A percentile compares a stretch with the other conserved stretches of the same genome.
phyloP scores from a whole-genome alignment of 31 red algal genomes.

The Asparagopsis taxiformis region DNA sequence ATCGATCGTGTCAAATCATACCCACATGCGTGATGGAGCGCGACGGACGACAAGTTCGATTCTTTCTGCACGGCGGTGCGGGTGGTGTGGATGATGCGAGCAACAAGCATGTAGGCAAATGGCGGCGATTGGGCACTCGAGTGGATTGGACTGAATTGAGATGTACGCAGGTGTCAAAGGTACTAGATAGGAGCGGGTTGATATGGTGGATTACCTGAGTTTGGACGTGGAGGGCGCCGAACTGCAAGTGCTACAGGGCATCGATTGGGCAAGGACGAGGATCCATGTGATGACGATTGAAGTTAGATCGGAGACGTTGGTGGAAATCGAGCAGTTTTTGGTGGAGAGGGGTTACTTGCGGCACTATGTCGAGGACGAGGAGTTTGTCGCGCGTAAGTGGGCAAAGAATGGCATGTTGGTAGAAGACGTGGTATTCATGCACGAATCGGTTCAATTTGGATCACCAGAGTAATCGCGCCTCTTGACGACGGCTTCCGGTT shows the following conservation, averaged over 20 bases:
- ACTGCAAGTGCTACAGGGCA: slow-evolving; percentile 38
- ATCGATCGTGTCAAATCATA: slow-evolving; percentile 49
- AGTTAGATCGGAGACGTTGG: neutral
- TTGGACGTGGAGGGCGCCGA: slow-evolving; percentile 73
- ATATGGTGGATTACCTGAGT: slow-evolving; percentile 57
- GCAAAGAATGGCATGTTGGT: slow-evolving; percentile 24
- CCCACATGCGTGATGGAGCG: slow-evolving; percentile 57
- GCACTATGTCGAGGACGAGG: slow-evolving; percentile 15
- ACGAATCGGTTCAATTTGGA: too few species aligned
- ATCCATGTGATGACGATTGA: slow-evolving; percentile 58
- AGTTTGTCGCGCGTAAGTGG: too few species aligned
- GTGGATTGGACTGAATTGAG: slow-evolving; percentile 2
- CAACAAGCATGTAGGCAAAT: slow-evolving; percentile 31
- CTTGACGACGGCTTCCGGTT: too few species aligned
- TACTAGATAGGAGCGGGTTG: slow-evolving; percentile 19
- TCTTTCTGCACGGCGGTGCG: slow-evolving; percentile 27
- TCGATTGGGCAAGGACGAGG: slow-evolving; percentile 42
- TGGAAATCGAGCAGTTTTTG: slow-evolving; percentile 39
- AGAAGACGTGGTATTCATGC: too few species aligned
- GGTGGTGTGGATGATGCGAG: slow-evolving; percentile 58
- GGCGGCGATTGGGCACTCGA: neutral
- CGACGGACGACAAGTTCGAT: slow-evolving; percentile 27
- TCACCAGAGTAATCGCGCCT: too few species aligned
- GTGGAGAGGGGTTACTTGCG: slow-evolving; percentile 24
- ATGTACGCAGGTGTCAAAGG: slow-evolving; percentile 23